Evolutionary conservation across 1,139 yeast species (phyloP).

Genomic region (Taiozyma sp.): DNA sequence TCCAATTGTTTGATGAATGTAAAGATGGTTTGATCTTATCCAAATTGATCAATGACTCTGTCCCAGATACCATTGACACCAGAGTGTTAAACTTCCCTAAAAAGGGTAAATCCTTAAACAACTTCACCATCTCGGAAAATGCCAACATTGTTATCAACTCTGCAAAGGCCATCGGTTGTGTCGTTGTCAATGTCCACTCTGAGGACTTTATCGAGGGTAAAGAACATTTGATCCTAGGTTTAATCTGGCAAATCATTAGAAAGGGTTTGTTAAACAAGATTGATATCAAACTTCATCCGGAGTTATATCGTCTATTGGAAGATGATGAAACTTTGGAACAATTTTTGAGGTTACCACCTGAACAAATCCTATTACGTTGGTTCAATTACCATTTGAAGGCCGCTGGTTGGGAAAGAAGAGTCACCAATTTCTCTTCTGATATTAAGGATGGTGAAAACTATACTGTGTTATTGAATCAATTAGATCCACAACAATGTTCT

Average conservation of each 20-base stretch:
- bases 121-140: constrained; percentile 93
- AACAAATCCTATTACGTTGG: constrained; percentile 95
- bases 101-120: constrained; percentile 78
- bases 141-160: constrained; percentile 97
- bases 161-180: constrained; percentile 98
- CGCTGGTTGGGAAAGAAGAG: constrained; percentile 88
- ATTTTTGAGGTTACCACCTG: constrained; percentile 94
- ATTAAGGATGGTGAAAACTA: constrained; percentile 95
- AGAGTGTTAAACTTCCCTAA: constrained; percentile 91
- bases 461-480: constrained; percentile 82
- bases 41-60: constrained; percentile 93
- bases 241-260: constrained; percentile 97
- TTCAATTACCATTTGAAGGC: constrained; percentile 93
- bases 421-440: constrained; percentile 79
- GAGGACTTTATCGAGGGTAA: constrained; percentile 97
- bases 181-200: constrained; percentile 95
- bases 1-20: constrained; percentile 95
- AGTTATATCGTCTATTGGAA: constrained; percentile 86
- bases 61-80: constrained; percentile 96
- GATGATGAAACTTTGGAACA: constrained; percentile 98
- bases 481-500: constrained; percentile 82
- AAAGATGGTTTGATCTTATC: constrained; percentile 92
- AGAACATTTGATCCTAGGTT: constrained; percentile 91
- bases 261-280: constrained; percentile 92
- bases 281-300: constrained; percentile 95